A percentile compares a stretch with the other conserved stretches of the same genome.
Evolutionary conservation across 352 stramenopile species (phyloP).

Genomic region (Phytophthora sojae): DNA sequence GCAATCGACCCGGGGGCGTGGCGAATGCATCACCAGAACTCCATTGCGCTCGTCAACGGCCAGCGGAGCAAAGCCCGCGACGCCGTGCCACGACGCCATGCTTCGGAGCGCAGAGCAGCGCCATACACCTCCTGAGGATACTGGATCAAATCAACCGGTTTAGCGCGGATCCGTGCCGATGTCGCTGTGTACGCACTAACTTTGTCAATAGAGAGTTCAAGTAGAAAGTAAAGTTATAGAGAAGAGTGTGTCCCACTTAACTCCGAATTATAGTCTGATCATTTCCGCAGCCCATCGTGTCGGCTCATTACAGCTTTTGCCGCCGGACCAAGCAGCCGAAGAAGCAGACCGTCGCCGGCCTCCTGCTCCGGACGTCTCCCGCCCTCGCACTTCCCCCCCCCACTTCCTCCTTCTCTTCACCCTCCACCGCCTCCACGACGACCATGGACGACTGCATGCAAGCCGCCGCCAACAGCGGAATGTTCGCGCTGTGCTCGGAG

Average conservation of each 20-base stretch:
- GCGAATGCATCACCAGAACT: constrained; percentile 5
- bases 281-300: constrained; percentile 17
- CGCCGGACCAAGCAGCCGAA: constrained; percentile 14
- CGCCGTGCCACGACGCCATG: constrained; percentile 1
- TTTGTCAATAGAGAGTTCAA: neutral
- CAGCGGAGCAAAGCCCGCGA: neutral
- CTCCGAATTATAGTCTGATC: constrained; percentile 18
- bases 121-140: constrained; percentile 29
- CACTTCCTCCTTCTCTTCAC: neutral
- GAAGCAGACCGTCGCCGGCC: constrained; percentile 28
- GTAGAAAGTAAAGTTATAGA: neutral
- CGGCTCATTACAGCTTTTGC: constrained; percentile 40
- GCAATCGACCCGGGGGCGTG: constrained; percentile 8
- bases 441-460: constrained; percentile 75
- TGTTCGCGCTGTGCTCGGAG: constrained; percentile 88
- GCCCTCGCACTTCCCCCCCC: neutral
- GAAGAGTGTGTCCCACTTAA: neutral
- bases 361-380: neutral
- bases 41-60: too few species aligned
- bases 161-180: neutral
- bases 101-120: constrained; percentile 13
- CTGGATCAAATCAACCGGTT: constrained; percentile 18
- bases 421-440: neutral
- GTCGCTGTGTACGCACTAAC: neutral
- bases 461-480: constrained; percentile 66